phyloP scores from a whole-genome alignment of 2,329 filamentous ascomycete genomes.

The Samsoniella hepiali region DNA sequence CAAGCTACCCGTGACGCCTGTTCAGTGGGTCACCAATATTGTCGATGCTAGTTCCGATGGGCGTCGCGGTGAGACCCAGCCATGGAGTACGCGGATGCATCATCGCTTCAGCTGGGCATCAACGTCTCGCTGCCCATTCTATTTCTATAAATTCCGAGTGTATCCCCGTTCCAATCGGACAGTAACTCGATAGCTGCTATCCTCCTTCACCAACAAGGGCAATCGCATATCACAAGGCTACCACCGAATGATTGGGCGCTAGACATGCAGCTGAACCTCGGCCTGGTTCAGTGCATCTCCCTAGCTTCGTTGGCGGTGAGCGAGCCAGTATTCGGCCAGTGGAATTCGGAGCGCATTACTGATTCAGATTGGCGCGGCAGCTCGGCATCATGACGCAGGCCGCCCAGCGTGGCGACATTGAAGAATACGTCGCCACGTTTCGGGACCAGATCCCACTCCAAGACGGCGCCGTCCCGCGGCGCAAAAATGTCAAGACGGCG shows the following conservation, averaged over 20 bases:
- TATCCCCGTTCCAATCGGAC: no score
- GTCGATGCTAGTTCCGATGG: not conserved
- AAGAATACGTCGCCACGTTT: constrained; percentile 8
- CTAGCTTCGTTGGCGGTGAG: not conserved
- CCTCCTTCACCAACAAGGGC: not conserved
- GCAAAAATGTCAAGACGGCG: not conserved
- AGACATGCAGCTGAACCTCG: constrained; percentile 1
- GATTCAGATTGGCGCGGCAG: not conserved
- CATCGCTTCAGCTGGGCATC: not conserved
- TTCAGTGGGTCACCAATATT: no score
- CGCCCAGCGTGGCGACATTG: constrained; percentile 10
- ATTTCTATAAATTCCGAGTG: no score
- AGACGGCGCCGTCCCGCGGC: not conserved
- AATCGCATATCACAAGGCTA: not conserved
- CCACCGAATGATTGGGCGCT: not conserved
- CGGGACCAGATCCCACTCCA: constrained; percentile 7
- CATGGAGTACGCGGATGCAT: not conserved
- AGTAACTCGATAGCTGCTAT: no score
- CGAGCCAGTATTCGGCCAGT: not conserved
- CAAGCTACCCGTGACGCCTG: no score
- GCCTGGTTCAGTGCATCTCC: not conserved
- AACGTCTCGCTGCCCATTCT: not conserved
- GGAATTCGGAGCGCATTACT: not conserved
- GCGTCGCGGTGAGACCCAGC: not conserved
- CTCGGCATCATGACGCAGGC: not conserved